Evolutionary conservation across 2,329 filamentous ascomycete species (phyloP).

Genomic region (Diaporthe vaccinii): DNA sequence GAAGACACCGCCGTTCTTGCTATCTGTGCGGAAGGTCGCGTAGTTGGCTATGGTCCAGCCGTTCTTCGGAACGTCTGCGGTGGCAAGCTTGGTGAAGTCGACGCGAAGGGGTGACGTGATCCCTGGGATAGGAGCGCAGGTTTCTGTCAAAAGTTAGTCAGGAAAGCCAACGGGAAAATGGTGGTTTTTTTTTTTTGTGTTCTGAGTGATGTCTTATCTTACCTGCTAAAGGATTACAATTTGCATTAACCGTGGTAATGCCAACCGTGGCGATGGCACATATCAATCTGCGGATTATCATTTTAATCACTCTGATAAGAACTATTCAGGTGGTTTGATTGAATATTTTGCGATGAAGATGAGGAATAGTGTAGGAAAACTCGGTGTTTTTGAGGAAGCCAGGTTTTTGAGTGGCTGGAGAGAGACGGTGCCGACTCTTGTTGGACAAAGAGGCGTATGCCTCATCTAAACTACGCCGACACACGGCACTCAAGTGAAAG

Average conservation of each 20-base stretch:
- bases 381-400: no score
- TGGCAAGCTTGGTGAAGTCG: constrained; percentile 22
- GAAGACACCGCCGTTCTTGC: constrained; percentile 7
- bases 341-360: not conserved
- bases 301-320: not conserved
- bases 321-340: not conserved
- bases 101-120: not conserved
- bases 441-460: constrained; percentile 19
- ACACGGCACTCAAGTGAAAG: constrained; percentile 16
- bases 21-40: constrained; percentile 10
- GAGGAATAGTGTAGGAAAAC: not conserved
- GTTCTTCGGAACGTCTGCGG: constrained; percentile 1
- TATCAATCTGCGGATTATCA: constrained; percentile 1
- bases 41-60: constrained; percentile 24
- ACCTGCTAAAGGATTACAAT: constrained; percentile 28
- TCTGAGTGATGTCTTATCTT: not conserved
- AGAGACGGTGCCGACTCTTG: not conserved
- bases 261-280: constrained; percentile 5
- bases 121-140: constrained; percentile 15
- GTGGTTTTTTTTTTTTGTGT: no score
- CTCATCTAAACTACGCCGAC: not conserved
- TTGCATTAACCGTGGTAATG: constrained; percentile 10
- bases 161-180: not conserved
- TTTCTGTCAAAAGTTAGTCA: not conserved
- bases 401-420: constrained; percentile 9